Evolutionary conservation across 345 rosid genomes (phyloP).

Genomic region (Eucalyptus lansdowneana): DNA sequence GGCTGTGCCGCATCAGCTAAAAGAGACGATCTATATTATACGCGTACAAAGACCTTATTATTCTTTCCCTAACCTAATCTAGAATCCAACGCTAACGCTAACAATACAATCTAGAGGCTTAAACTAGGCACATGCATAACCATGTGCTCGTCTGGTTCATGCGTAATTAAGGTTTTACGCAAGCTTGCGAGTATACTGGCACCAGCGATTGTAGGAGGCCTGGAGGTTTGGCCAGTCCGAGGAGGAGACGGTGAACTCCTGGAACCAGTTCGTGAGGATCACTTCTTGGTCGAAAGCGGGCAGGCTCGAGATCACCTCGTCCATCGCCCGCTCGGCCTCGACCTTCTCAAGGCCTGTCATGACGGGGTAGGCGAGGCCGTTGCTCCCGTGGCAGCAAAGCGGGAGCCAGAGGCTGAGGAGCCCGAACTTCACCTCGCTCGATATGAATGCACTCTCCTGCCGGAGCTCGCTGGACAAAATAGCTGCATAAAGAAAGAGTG

Average conservation of each 20-base stretch:
- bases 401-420: constrained; percentile 54
- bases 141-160: background rate
- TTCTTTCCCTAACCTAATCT: background rate
- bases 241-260: constrained; percentile 38
- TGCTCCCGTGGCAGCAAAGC: constrained; percentile 46
- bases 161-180: background rate
- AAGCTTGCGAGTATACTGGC: constrained; percentile 41
- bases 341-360: constrained; percentile 44
- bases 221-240: constrained; percentile 81
- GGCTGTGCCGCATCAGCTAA: background rate
- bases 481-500: constrained; percentile 13
- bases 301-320: constrained; percentile 37
- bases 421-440: constrained; percentile 48
- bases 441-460: constrained; percentile 11
- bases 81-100: background rate
- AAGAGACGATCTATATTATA: background rate
- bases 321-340: constrained; percentile 53
- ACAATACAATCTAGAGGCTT: background rate
- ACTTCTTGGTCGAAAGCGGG: constrained; percentile 55
- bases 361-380: constrained; percentile 41
- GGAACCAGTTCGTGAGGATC: constrained; percentile 59
- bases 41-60: background rate
- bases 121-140: background rate
- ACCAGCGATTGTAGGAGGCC: constrained; percentile 57
- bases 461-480: constrained; percentile 35